Evolutionary conservation across 257 asterid species (phyloP).

Genomic region (Nicotiana knightiana): DNA sequence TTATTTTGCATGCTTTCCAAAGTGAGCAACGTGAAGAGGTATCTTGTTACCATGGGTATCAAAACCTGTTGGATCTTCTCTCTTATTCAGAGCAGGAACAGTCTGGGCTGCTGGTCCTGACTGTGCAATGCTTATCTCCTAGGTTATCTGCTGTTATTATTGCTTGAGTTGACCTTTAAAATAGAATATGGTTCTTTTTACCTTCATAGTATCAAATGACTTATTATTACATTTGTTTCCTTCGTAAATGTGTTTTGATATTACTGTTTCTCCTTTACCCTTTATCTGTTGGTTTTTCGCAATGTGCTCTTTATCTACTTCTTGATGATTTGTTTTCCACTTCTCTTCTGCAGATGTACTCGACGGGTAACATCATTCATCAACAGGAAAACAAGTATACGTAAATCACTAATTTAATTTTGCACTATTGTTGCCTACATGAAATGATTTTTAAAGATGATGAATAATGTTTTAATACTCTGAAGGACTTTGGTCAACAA

Average conservation of each 20-base stretch:
- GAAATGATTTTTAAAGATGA: neutral
- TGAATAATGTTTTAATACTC: neutral
- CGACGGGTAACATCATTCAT: neutral
- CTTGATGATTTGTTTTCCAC: neutral
- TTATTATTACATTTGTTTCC: neutral
- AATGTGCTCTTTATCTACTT: neutral
- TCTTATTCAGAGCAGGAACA: neutral
- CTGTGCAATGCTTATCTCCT: neutral
- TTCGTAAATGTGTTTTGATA: neutral
- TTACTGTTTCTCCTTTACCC: neutral
- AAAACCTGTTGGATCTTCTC: neutral
- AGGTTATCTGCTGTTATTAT: neutral
- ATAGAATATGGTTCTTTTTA: neutral
- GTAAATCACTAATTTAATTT: neutral
- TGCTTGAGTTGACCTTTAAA: neutral
- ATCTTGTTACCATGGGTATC: neutral
- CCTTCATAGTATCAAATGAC: neutral
- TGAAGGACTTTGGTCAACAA: neutral
- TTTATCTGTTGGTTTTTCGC: neutral
- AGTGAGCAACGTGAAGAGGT: neutral
- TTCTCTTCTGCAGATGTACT: slow-evolving; percentile 2
- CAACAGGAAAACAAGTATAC: slow-evolving; percentile 5
- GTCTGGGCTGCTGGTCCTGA: neutral
- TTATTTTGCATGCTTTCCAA: neutral
- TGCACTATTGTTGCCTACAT: neutral